A percentile compares a stretch with the other conserved stretches of the same genome.
Evolutionary conservation across 495 filamentous ascomycete genomes (phyloP).

Genomic region (Penicillium turbatum): DNA sequence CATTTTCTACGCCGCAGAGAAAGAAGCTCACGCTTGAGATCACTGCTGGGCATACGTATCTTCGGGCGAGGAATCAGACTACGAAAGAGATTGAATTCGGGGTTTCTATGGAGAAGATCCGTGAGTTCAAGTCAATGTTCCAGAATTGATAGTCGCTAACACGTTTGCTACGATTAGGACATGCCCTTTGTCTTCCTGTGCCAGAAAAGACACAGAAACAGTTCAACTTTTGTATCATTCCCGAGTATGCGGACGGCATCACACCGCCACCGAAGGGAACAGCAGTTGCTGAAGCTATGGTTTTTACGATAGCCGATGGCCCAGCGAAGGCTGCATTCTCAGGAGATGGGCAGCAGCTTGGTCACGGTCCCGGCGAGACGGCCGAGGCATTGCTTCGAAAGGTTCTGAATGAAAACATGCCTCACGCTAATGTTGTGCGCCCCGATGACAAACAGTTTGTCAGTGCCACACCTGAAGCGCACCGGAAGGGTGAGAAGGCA

Average conservation of each 20-base stretch:
- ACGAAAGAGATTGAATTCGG: constrained; percentile 65
- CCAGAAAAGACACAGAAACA: constrained; percentile 88
- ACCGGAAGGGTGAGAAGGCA: constrained; percentile 85
- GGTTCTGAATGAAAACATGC: constrained; percentile 58
- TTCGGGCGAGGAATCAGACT: constrained; percentile 64
- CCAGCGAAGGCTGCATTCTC: constrained; percentile 56
- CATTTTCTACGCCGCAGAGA: constrained; percentile 73
- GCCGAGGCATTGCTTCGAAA: constrained; percentile 58
- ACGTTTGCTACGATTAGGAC: constrained; percentile 46
- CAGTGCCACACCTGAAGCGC: constrained; percentile 70
- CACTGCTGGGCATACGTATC: constrained; percentile 47
- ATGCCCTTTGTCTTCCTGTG: constrained; percentile 76
- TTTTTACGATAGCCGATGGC: constrained; percentile 78
- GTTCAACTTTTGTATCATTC: constrained; percentile 85
- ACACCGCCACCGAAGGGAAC: constrained; percentile 34
- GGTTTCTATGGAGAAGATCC: constrained; percentile 67
- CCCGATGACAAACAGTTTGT: constrained; percentile 73
- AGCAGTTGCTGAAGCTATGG: constrained; percentile 59
- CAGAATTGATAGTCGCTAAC: constrained; percentile 6
- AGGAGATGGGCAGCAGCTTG: constrained; percentile 36
- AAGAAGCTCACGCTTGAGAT: constrained; percentile 89
- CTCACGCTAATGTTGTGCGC: constrained; percentile 55
- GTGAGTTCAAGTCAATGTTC: constrained; percentile 43
- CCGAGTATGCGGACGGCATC: constrained; percentile 56
- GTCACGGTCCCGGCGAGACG: constrained; percentile 53